Conservation (phyloP, 345 rosid genomes). For the Brassica napus region DNA sequence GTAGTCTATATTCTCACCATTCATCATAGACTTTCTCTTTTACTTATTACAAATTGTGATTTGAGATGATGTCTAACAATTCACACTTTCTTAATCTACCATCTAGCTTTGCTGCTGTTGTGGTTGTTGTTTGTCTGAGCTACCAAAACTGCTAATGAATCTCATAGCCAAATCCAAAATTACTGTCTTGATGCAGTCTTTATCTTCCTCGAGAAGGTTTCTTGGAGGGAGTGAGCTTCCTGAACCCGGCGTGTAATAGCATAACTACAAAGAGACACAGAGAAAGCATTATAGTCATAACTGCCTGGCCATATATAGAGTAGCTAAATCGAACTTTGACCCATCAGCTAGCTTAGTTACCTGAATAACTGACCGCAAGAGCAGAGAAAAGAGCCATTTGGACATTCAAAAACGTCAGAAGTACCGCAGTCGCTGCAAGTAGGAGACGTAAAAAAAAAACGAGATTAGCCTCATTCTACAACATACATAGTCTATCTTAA, state of each 20-base stretch:
- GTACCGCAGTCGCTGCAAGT: conserved; percentile 68
- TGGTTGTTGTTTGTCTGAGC: background rate
- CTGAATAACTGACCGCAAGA: conserved; percentile 66
- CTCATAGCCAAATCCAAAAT: conserved; percentile 13
- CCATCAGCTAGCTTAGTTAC: conserved; percentile 37
- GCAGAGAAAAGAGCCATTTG: conserved; percentile 86
- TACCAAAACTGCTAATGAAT: conserved; percentile 22
- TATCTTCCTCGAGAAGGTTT: conserved; percentile 50
- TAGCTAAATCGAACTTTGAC: background rate
- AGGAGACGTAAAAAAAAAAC: conserved; percentile 9
- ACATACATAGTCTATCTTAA: background rate
- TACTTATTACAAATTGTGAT: conserved; percentile 1
- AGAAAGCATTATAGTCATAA: background rate
- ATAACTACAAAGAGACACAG: conserved; percentile 45
- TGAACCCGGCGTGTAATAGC: conserved; percentile 78
- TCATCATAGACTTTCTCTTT: background rate
- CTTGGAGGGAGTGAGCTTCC: conserved; percentile 67
- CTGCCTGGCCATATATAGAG: background rate
- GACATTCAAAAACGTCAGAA: conserved; percentile 70
- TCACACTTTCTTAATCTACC: conserved; percentile 15
- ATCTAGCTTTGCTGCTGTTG: background rate
- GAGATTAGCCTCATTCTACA: background rate
- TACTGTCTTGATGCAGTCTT: background rate
- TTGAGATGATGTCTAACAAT: conserved; percentile 15
- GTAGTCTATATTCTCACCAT: background rate